Evolutionary conservation across 257 asterid genomes (phyloP), one percentile per base, ranked within the genome.

Genomic region (Solanum chilense): DNA sequence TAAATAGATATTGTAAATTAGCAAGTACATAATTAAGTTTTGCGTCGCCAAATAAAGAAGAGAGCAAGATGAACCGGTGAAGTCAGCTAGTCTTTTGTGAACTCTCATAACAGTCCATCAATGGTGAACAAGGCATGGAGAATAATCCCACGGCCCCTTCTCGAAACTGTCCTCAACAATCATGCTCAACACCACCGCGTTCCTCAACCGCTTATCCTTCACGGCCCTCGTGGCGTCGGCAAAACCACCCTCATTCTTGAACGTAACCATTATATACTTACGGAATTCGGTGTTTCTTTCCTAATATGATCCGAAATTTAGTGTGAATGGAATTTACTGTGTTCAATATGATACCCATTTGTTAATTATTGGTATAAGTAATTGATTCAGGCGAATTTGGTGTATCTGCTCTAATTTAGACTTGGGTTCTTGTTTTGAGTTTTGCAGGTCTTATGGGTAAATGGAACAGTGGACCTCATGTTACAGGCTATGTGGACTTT

Each of bases 191-290:
- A 93, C 88, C 96, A 93, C 91, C 99, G 98, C 45, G 98, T 95
- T 81, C 98, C 96, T 88, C 99, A 94, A 77, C 98, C 98, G 56
- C 98, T 95, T 89, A 90, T 97, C 89, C 96, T 97, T 86, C 99
- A 95, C 83, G 99, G 99, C 87, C 99, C 99, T 71, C 98, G 99
- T 5, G 99, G 99, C 47, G 95, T 90, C 85, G 99, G 99, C 86
- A 97, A 97, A 95, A 97, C 99, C 90, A 94, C 99, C 86, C 98
- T 97, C 88, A 92, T 97, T 75, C 96, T 94, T 31, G 98, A 97
- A 88, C 96, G 99, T 96, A 85, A 86, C 35, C 35, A 33, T 33
- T 33, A 33, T 33, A 33, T 33, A 33, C 35, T 33, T 33, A 33
- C 35, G 35, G 35, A 33, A 33, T 33, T 33, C 35, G 35, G 35